Evolutionary conservation across 192 early-diverging fungal species (phyloP), one percentile per base, ranked within the genome.

Genomic region (Mortierella antarctica): DNA sequence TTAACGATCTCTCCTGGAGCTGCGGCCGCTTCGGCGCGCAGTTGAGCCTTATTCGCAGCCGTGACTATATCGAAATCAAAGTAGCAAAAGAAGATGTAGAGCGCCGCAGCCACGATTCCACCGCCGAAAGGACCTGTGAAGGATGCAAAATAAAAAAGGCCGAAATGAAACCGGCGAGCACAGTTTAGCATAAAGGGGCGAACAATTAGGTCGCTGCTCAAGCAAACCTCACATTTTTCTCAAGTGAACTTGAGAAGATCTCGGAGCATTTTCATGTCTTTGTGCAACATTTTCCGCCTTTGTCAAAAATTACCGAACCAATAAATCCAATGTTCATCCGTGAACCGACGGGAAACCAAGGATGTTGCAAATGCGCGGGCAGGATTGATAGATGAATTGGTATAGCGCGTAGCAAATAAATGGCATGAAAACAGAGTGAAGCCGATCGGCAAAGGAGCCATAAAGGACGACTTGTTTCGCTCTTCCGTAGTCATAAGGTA

Each of bases 291-390:
- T 31, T 31, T 31, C 31, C 31, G 31, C 31, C 31, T 3, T 31
- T 31, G 31, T 31, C 31, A 31, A 31, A 31, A 31, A 31, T 31
- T 31, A 31, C 31, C 31, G n/a, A 71, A 10, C 90, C 90, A 91
- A 70, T 92, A 92, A 45, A 92, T 76, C 87, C 88, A 91, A 44
- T 92, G 90, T 41, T 84, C 56, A 10, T 40, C 52, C 67, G 86
- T 90, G 57, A 72, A 83, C 1, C 73, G 15, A 6, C 74, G 84
- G 13, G 90, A 67, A 10, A 90, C 85, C 5, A 92, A 49, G 14
- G 88, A 83, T 6, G 89, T 84, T 31, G 84, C 91, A 74, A 91
- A 90, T 54, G 85, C 86, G 58, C 91, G 82, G 20, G 91, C 91
- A 18, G 91, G 91, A 70, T 92, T 92, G 52, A 92, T 83, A 14